phyloP scores from a whole-genome alignment of 2,329 filamentous ascomycete genomes.

The Trichoderma endophyticum region DNA sequence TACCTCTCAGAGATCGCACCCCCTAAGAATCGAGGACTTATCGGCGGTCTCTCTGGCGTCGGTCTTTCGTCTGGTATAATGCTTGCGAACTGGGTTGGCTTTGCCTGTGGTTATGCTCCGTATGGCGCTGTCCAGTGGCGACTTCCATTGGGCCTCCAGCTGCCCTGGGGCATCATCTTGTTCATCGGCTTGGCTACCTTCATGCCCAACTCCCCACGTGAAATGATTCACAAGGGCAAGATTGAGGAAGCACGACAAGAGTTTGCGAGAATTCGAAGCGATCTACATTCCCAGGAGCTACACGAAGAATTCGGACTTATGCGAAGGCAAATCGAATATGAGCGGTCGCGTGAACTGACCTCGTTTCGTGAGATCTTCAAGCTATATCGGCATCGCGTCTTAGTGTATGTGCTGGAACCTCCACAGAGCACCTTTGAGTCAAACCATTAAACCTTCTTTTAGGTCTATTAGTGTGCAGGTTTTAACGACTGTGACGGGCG shows the following conservation, averaged over 20 bases:
- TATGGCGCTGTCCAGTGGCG: not conserved
- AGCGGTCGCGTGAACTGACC: not conserved
- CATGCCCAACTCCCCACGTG: not conserved
- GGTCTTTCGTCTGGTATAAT: not conserved
- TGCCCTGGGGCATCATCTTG: not conserved
- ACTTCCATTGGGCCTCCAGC: not conserved
- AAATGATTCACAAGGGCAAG: not conserved
- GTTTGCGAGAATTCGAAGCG: not conserved
- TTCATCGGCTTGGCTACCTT: not conserved
- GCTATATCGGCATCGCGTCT: not conserved
- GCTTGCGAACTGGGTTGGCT: not conserved
- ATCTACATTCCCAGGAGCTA: not conserved
- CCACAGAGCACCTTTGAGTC: too few species aligned
- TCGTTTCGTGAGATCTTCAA: not conserved
- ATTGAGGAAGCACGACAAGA: not conserved
- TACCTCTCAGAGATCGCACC: not conserved
- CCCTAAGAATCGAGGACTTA: not conserved
- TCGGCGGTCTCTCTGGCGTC: not conserved
- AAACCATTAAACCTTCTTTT: not conserved
- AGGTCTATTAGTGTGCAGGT: not conserved
- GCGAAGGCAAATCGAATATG: not conserved
- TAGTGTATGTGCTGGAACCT: not conserved
- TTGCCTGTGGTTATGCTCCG: not conserved
- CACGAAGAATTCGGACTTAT: not conserved
- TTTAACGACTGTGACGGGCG: not conserved